Evolutionary conservation across 2,329 filamentous ascomycete genomes (phyloP).

Genomic region (Xylaria sp.): DNA sequence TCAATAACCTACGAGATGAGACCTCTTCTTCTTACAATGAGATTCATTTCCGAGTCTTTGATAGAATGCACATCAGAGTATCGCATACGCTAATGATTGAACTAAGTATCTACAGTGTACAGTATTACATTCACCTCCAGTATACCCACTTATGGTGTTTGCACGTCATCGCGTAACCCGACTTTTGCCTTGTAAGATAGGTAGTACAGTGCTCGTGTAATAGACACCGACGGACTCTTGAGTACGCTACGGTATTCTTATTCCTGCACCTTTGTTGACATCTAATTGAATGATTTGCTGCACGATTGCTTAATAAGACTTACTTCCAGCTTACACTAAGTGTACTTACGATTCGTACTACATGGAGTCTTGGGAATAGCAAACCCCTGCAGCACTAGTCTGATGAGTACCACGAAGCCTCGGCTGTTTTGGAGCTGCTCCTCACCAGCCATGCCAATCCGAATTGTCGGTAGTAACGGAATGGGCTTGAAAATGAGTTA

Average conservation of each 20-base stretch:
- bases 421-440: slow-evolving; percentile 29
- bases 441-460: slow-evolving; percentile 11
- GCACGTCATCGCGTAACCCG: not conserved
- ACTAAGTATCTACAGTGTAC: not conserved
- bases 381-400: slow-evolving; percentile 20
- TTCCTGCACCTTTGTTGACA: not conserved
- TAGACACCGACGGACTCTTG: not conserved
- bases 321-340: not conserved
- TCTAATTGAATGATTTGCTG: not conserved
- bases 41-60: not conserved
- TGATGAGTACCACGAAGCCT: slow-evolving; percentile 20
- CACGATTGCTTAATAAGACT: not conserved
- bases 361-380: too few species aligned
- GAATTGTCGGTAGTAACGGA: not conserved
- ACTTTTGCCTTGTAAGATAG: not conserved
- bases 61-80: not conserved
- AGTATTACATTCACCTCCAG: not conserved
- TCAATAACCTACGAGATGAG: not conserved
- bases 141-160: not conserved
- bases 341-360: too few species aligned
- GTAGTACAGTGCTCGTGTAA: not conserved
- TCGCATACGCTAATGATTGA: not conserved
- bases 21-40: not conserved
- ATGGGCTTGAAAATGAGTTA: slow-evolving; percentile 9
- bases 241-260: not conserved